phyloP scores from a whole-genome alignment of 306 rosid genomes.

The Echinosophora koreensis region DNA sequence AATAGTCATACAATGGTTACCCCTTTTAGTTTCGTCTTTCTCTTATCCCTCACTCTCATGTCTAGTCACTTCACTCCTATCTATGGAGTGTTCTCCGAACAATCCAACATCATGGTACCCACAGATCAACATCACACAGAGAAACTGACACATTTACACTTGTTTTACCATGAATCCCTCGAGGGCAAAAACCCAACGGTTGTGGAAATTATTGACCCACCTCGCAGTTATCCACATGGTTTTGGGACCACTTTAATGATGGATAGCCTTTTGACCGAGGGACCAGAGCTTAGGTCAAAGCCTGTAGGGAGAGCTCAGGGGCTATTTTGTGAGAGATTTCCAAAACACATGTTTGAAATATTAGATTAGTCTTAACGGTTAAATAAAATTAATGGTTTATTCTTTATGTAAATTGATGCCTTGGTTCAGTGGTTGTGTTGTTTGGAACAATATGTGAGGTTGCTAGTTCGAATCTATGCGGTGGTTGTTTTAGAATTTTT shows the following conservation, averaged over 20 bases:
- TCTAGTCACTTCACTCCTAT: neutral
- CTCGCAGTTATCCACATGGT: neutral
- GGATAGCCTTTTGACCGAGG: slow-evolving; percentile 41
- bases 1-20: neutral
- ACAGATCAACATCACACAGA: neutral
- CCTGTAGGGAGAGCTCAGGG: slow-evolving; percentile 48
- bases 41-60: neutral
- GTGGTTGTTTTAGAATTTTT: too few species aligned
- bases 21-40: neutral
- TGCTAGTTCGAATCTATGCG: too few species aligned
- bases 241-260: slow-evolving; percentile 45
- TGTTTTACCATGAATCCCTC: slow-evolving; percentile 45
- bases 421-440: too few species aligned
- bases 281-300: slow-evolving; percentile 21
- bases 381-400: too few species aligned
- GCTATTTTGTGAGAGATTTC: too few species aligned
- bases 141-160: slow-evolving; percentile 37
- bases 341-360: too few species aligned
- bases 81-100: neutral
- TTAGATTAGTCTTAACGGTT: too few species aligned
- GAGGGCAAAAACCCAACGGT: slow-evolving; percentile 34
- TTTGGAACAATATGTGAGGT: too few species aligned
- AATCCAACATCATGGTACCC: slow-evolving; percentile 5
- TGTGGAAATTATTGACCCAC: slow-evolving; percentile 29
- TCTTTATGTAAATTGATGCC: too few species aligned